These are phyloP conservation scores for Leccinellum rugosiceps DNA, from an alignment of 768 basidiomycete species.

Conservation along the genomic window DNA sequence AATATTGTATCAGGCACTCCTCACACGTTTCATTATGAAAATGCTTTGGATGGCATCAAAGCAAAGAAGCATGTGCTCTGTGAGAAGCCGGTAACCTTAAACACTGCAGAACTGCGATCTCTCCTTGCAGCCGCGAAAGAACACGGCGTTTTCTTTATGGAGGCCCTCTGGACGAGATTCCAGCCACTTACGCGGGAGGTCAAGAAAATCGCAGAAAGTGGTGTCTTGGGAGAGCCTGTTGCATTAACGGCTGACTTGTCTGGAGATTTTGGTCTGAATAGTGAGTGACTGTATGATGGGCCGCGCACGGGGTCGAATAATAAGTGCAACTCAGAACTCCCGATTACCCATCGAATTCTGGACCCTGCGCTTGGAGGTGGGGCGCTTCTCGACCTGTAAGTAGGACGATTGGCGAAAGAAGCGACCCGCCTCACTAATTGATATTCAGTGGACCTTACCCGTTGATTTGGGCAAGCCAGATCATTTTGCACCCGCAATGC, in stretches of 20 bases:
- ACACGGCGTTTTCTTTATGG: constrained; percentile 85
- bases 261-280: constrained; percentile 60
- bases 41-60: constrained; percentile 70
- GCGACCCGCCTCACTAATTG: constrained; percentile 1
- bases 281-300: constrained; percentile 36
- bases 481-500: background rate
- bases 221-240: constrained; percentile 62
- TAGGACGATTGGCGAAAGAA: constrained; percentile 3
- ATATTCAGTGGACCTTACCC: constrained; percentile 71
- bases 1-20: constrained; percentile 60
- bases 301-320: background rate
- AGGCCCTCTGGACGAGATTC: constrained; percentile 87
- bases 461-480: constrained; percentile 61
- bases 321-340: constrained; percentile 44
- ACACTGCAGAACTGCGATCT: constrained; percentile 69
- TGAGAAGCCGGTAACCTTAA: constrained; percentile 85
- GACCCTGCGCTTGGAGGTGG: constrained; percentile 81
- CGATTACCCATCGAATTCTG: constrained; percentile 70
- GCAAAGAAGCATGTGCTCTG: constrained; percentile 84
- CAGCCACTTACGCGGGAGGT: constrained; percentile 66
- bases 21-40: constrained; percentile 78
- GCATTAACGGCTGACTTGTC: constrained; percentile 76
- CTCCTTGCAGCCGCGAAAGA: constrained; percentile 74
- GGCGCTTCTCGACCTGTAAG: constrained; percentile 79
- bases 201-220: constrained; percentile 59